A percentile compares a stretch with the other conserved stretches of the same genome.
Evolutionary conservation across 2,329 filamentous ascomycete species (phyloP).

Genomic region (Trichophyton mentagrophytes): DNA sequence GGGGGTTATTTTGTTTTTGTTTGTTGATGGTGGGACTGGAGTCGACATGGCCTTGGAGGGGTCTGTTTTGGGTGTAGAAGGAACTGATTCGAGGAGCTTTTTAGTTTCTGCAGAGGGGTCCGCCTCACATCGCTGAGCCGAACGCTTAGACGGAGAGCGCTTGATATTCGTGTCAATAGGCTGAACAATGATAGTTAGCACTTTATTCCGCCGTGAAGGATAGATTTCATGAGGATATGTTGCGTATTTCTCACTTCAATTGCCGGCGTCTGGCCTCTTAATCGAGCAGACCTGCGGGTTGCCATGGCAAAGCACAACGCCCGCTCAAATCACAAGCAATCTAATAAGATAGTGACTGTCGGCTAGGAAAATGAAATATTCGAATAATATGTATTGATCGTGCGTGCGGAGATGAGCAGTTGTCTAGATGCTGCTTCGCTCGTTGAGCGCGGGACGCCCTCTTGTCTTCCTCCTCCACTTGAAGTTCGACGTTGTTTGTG

Average conservation of each 20-base stretch:
- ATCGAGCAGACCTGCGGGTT: conserved; percentile 31
- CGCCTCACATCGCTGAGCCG: not conserved
- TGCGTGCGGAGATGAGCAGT: not conserved
- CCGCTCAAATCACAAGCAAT: not conserved
- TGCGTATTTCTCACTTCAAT: conserved; percentile 21
- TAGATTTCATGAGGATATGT: not conserved
- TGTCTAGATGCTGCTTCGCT: not conserved
- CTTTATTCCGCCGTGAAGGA: conserved; percentile 9
- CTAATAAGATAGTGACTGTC: not conserved
- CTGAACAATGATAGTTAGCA: conserved; percentile 9
- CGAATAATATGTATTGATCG: too few relatives aligned
- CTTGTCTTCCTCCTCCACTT: not conserved
- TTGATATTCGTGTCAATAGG: not conserved
- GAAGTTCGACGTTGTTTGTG: not conserved
- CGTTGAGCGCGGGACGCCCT: not conserved
- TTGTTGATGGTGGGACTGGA: conserved; percentile 18
- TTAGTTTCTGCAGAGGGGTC: not conserved
- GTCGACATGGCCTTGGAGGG: conserved; percentile 22
- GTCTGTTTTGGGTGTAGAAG: conserved; percentile 12
- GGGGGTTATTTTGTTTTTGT: conserved; percentile 25
- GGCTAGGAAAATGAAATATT: too few relatives aligned
- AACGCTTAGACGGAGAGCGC: not conserved
- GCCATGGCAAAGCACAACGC: conserved; percentile 19
- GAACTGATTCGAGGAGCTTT: not conserved
- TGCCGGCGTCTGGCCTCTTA: conserved; percentile 22